A percentile compares a stretch with the other conserved stretches of the same genome.
Evolutionary conservation across 768 basidiomycete genomes (phyloP).

Genomic region (Lentinus brumalis): DNA sequence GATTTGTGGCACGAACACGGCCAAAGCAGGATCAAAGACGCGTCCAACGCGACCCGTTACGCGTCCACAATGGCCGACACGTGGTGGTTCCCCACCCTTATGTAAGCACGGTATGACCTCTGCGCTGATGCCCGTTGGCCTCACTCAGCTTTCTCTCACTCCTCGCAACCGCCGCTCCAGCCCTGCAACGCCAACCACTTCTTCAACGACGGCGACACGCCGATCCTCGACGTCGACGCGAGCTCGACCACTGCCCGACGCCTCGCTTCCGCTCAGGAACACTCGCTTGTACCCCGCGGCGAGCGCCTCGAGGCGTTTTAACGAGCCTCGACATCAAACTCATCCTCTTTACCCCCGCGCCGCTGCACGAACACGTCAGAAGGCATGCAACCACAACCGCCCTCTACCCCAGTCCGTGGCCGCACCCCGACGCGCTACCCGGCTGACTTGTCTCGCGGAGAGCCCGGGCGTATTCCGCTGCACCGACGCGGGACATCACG

Average conservation of each 20-base stretch:
- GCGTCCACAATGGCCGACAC: slow-evolving; percentile 2
- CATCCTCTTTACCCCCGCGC: neutral
- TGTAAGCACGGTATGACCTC: slow-evolving; percentile 11
- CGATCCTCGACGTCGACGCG: neutral
- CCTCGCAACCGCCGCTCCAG: neutral
- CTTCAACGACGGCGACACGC: neutral
- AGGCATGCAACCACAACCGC: slow-evolving; percentile 11
- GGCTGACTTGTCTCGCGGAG: slow-evolving; percentile 47
- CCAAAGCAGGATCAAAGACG: neutral
- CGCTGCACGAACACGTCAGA: neutral
- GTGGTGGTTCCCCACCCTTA: slow-evolving; percentile 6
- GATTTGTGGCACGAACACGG: no score
- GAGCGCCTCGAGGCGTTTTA: neutral
- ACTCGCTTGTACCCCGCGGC: neutral
- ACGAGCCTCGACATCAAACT: slow-evolving; percentile 5
- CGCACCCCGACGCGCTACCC: slow-evolving; percentile 46
- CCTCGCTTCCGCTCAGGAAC: neutral
- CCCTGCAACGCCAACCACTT: slow-evolving; percentile 1
- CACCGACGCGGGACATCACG: slow-evolving; percentile 79
- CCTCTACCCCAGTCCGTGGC: slow-evolving; percentile 27
- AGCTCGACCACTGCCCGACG: neutral
- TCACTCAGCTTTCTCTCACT: slow-evolving; percentile 6
- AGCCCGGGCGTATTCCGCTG: slow-evolving; percentile 58
- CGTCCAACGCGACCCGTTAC: neutral
- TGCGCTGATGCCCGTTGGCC: slow-evolving; percentile 7